Percentiles rank a stretch among this genome's conserved stretches.
These are phyloP conservation scores for Physcia stellaris DNA, from an alignment of 495 filamentous ascomycete genomes.

Conservation along the genomic window DNA sequence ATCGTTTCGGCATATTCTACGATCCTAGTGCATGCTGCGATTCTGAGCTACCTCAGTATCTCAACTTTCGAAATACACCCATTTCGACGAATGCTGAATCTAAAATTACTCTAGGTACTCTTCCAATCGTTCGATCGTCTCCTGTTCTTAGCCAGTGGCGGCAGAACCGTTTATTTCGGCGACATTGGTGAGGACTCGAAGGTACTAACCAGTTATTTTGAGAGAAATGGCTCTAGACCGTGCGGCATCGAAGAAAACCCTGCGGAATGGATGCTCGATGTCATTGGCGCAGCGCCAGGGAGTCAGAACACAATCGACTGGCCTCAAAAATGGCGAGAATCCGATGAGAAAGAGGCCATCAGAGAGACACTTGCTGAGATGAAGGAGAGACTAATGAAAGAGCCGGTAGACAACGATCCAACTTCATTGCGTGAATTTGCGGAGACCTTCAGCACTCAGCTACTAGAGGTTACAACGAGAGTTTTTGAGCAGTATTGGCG, in stretches of 20 bases:
- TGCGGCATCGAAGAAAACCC: conserved; percentile 57
- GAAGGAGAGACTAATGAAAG: conserved; percentile 37
- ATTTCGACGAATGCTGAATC: no score
- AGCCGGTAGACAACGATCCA: conserved; percentile 23
- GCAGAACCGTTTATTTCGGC: conserved; percentile 64
- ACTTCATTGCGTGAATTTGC: conserved; percentile 44
- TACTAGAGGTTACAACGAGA: conserved; percentile 45
- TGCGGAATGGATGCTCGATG: conserved; percentile 77
- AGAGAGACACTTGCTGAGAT: conserved; percentile 48
- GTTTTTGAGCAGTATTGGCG: conserved; percentile 62
- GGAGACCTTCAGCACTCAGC: conserved; percentile 45
- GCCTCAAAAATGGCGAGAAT: conserved; percentile 60
- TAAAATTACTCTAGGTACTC: no score
- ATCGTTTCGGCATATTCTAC: no score
- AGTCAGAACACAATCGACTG: conserved; percentile 46
- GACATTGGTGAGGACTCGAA: conserved; percentile 50
- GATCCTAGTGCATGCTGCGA: no score
- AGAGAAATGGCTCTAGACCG: conserved; percentile 36
- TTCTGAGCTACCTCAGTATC: no score
- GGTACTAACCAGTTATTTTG: conserved; percentile 54
- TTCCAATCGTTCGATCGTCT: conserved; percentile 70
- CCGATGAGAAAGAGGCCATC: conserved; percentile 36
- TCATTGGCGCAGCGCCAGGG: conserved; percentile 38
- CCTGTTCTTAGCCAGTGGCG: conserved; percentile 54
- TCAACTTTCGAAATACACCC: no score